Evolutionary conservation across 169 alveolate species (phyloP).

Genomic region (Plasmodium falciparum): DNA sequence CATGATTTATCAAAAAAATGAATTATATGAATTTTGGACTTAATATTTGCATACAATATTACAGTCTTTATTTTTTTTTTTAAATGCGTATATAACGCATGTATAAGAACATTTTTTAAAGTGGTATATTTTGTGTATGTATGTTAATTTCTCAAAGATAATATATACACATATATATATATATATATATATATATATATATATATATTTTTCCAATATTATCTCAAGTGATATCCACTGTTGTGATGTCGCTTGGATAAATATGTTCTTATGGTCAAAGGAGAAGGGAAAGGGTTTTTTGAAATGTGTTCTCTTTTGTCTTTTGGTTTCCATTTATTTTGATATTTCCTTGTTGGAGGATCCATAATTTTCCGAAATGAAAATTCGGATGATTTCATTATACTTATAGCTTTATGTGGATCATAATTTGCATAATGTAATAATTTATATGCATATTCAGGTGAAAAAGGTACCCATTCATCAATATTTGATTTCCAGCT

Average conservation of each 20-base stretch:
- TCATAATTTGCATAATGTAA: conserved; percentile 91
- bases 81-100: no score
- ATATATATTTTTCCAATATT: background rate
- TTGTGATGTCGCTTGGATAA: conserved; percentile 81
- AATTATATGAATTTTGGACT: no score
- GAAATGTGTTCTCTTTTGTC: conserved; percentile 89
- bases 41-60: no score
- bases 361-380: conserved; percentile 84
- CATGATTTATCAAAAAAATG: background rate
- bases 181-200: background rate
- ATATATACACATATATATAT: background rate
- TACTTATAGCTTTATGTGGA: conserved; percentile 89
- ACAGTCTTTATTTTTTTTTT: no score
- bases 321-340: conserved; percentile 92
- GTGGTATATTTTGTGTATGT: background rate
- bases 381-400: conserved; percentile 79
- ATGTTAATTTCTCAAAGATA: background rate
- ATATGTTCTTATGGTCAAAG: conserved; percentile 84
- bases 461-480: conserved; percentile 92
- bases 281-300: conserved; percentile 86
- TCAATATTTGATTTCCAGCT: conserved; percentile 88
- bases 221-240: conserved; percentile 72
- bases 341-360: conserved; percentile 90
- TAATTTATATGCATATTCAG: conserved; percentile 91
- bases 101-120: no score